These are phyloP conservation scores for Cyclotella distinguenda DNA, from an alignment of 108 stramenopile genomes.

Conservation along the genomic window DNA sequence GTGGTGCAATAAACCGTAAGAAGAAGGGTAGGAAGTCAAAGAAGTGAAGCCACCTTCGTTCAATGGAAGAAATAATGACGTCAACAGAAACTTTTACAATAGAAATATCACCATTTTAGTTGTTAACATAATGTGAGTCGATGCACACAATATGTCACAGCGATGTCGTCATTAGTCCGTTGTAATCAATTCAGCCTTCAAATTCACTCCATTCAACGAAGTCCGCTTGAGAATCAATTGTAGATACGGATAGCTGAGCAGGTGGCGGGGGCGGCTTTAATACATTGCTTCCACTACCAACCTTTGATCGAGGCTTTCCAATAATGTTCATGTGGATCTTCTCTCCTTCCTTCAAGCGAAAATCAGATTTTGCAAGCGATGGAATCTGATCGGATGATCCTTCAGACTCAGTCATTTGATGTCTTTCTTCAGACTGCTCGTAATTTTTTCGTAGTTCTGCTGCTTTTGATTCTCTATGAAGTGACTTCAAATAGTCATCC, in stretches of 20 bases:
- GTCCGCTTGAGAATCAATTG: not conserved
- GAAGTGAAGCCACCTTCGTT: no score
- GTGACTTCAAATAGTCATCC: slow-evolving; percentile 59
- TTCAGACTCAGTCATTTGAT: slow-evolving; percentile 7
- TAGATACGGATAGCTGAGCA: not conserved
- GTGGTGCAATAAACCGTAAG: slow-evolving; percentile 13
- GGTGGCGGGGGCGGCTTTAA: slow-evolving; percentile 25
- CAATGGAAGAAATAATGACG: no score
- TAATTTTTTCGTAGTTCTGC: slow-evolving; percentile 36
- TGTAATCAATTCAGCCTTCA: slow-evolving; percentile 49
- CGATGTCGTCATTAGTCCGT: no score
- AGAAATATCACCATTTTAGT: no score
- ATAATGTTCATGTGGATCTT: slow-evolving; percentile 69
- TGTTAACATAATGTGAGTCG: no score
- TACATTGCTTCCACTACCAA: slow-evolving; percentile 10
- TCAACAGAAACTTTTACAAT: no score
- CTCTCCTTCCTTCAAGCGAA: slow-evolving; percentile 68
- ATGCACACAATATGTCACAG: no score
- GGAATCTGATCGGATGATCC: not conserved
- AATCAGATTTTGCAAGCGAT: slow-evolving; percentile 41
- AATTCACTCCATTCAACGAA: slow-evolving; percentile 40
- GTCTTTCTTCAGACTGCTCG: slow-evolving; percentile 24
- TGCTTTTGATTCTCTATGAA: slow-evolving; percentile 50
- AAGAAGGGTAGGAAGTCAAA: slow-evolving; percentile 48
- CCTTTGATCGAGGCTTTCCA: slow-evolving; percentile 18